Evolutionary conservation across 768 basidiomycete genomes (phyloP).

Genomic region (Leccinum rimulosum): DNA sequence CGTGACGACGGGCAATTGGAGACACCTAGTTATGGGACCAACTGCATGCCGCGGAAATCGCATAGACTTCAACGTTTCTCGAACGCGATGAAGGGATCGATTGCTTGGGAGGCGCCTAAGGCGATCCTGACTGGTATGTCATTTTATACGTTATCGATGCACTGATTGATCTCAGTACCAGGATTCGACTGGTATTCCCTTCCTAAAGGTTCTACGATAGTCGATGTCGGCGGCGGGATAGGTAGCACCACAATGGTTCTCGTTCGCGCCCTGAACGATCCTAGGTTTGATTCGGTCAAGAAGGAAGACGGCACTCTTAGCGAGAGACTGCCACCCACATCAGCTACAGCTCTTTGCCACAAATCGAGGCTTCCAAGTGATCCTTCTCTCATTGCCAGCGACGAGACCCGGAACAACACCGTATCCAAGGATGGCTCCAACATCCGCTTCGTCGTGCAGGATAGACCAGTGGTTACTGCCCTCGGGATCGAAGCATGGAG

Average conservation of each 20-base stretch:
- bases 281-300: not conserved
- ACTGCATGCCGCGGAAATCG: constrained; percentile 30
- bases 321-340: not conserved
- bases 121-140: constrained; percentile 52
- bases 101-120: constrained; percentile 66
- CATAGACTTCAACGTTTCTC: constrained; percentile 68
- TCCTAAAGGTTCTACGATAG: constrained; percentile 47
- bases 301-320: constrained; percentile 1
- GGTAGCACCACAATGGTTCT: constrained; percentile 50
- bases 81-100: constrained; percentile 72
- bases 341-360: not conserved
- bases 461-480: constrained; percentile 50
- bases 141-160: not conserved
- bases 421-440: constrained; percentile 28
- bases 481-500: constrained; percentile 60
- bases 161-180: constrained; percentile 21
- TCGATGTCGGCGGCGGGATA: constrained; percentile 72
- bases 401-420: constrained; percentile 11
- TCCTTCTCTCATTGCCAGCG: not conserved
- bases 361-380: not conserved
- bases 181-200: constrained; percentile 60
- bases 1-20: not conserved
- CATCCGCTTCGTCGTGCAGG: constrained; percentile 56
- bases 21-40: not conserved
- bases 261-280: constrained; percentile 34